Conservation (phyloP, 176 grass and related monocot genomes). For the maize (Zea mays) region Zm-B73-REFERENCE-NAM-5.0 NC_050097.1:67299001-67299500, state of each 20-base stretch:
- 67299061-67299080: neutral
- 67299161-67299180: conserved; percentile 1
- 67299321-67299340: neutral
- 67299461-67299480: conserved; percentile 16
- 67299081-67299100: neutral
- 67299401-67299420: neutral
- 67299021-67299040: neutral
- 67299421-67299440: conserved; percentile 13
- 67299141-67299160: neutral
- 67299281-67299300: neutral
- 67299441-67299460: conserved; percentile 4
- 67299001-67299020: neutral
- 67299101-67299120: neutral
- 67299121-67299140: neutral
- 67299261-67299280: neutral
- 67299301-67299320: neutral
- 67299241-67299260: neutral
- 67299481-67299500: conserved; percentile 73
- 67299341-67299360: neutral
- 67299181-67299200: neutral
- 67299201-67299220: neutral
- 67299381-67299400: neutral
- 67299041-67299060: neutral
- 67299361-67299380: neutral
- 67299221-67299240: neutral